Evolutionary conservation across 176 grass and related monocot genomes (phyloP).

Genomic region (Musa troglodytarum): DNA sequence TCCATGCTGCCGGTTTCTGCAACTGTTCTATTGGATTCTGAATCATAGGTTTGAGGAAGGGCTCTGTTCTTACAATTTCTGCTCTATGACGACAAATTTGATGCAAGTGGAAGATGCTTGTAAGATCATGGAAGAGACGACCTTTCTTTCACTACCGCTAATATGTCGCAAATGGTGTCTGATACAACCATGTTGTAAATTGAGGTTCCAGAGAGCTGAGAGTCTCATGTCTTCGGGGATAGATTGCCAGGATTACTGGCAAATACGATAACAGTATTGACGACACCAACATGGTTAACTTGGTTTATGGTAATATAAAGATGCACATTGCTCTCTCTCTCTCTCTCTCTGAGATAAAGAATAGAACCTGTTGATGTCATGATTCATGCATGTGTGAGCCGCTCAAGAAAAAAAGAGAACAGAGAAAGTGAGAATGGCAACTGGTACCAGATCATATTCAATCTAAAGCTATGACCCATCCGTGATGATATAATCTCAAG

Average conservation of each 20-base stretch:
- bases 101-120: not conserved
- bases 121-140: not conserved
- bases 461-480: too few relatives aligned
- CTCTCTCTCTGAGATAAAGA: not conserved
- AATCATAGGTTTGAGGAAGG: slow-evolving; percentile 8
- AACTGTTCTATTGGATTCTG: slow-evolving; percentile 16
- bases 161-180: not conserved
- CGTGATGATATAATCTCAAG: too few relatives aligned
- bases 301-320: not conserved
- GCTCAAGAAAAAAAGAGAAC: too few relatives aligned
- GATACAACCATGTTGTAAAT: not conserved
- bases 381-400: too few relatives aligned
- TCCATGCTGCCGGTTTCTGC: not conserved
- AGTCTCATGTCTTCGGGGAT: not conserved
- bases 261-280: not conserved
- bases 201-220: not conserved
- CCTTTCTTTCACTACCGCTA: not conserved
- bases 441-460: too few relatives aligned
- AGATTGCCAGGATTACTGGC: not conserved
- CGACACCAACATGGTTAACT: not conserved
- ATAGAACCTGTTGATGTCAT: too few relatives aligned
- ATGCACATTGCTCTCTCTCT: not conserved
- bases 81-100: not conserved
- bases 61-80: not conserved
- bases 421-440: too few relatives aligned